Evolutionary conservation across 352 stramenopile genomes (phyloP), one percentile per base, ranked within the genome.

Genomic region (Phytophthora sp.): DNA sequence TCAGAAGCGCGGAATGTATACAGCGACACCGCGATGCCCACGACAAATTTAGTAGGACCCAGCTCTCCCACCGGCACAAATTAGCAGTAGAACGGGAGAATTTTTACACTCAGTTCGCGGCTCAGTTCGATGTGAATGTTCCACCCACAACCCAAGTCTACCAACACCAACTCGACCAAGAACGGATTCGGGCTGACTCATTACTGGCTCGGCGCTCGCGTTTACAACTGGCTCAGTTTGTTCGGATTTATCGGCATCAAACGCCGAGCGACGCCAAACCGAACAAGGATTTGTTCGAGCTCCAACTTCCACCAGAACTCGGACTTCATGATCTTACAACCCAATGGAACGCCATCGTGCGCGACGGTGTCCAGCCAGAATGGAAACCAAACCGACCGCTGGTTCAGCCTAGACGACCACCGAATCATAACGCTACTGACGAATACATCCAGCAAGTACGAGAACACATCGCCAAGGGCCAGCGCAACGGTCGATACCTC

Each of bases 201-300:
- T 3, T 36, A n/a, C 26, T 65, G 0, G 46, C 46, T 1, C 46
- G 27, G 3, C n/a, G 24, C 2, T 42, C 1, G 1, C 2, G 20
- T 12, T 20, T 57, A 5, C 11, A 33, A 2, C 20, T 65, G 7
- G 7, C 9, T 1, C 6, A 56, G 16, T 67, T 67, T 11, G 50
- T 61, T 4, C 20, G 38, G 18, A 6, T 55, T 0, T 67, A 41
- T 38, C 30, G 59, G 6, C 20, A 26, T 30, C 49, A 67, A 27
- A 35, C 24, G 35, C 8, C 16, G 0, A 1, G 3, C 2, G 50
- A 61, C 39, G 4, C 30, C 1, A 36, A 41, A 16, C 50, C 59
- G 2, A 67, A 61, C 23, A 67, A 67, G 23, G 31, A 61, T 29
- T 24, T 67, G 2, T 57, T 61, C n/a, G 41, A 67, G 12, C 21